A percentile compares a stretch with the other conserved stretches of the same genome.
These are phyloP conservation scores for Pyrenula aspistea DNA, from an alignment of 495 filamentous ascomycete genomes.

Conservation along the genomic window DNA sequence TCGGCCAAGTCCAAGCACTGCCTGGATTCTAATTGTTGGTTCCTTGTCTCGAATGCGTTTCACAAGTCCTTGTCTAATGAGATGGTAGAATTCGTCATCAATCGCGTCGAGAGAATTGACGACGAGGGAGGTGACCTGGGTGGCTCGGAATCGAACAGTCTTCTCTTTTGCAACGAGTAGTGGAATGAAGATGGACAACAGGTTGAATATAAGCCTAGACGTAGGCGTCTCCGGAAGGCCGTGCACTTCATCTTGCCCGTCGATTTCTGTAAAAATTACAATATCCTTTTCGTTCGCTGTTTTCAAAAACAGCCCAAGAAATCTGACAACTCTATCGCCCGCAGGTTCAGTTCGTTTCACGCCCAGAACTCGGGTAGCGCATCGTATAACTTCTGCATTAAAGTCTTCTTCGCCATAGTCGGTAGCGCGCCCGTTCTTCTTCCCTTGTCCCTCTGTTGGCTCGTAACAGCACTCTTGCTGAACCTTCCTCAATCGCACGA, in stretches of 20 bases:
- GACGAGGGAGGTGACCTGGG: constrained; percentile 80
- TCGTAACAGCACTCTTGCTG: constrained; percentile 71
- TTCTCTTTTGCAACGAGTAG: constrained; percentile 78
- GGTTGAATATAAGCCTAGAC: constrained; percentile 59
- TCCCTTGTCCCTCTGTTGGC: constrained; percentile 16
- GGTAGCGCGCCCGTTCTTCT: constrained; percentile 31
- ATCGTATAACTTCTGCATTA: constrained; percentile 71
- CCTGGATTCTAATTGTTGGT: constrained; percentile 79
- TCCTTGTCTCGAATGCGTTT: constrained; percentile 91
- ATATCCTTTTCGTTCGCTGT: constrained; percentile 72
- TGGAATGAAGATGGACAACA: constrained; percentile 57
- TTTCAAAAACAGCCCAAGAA: constrained; percentile 73
- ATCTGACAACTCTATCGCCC: constrained; percentile 74
- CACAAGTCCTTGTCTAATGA: constrained; percentile 60
- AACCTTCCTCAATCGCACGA: constrained; percentile 71
- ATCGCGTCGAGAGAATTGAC: constrained; percentile 82
- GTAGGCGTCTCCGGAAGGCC: constrained; percentile 69
- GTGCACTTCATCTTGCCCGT: constrained; percentile 37
- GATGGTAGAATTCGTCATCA: constrained; percentile 78
- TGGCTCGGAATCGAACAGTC: constrained; percentile 76
- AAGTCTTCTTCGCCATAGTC: constrained; percentile 76
- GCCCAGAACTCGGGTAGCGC: constrained; percentile 65
- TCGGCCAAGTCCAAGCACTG: constrained; percentile 77
- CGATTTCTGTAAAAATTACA: constrained; percentile 29
- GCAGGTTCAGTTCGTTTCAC: constrained; percentile 89